Evolutionary conservation across 257 asterid species (phyloP).

Genomic region (Paraleonurus japonicus): DNA sequence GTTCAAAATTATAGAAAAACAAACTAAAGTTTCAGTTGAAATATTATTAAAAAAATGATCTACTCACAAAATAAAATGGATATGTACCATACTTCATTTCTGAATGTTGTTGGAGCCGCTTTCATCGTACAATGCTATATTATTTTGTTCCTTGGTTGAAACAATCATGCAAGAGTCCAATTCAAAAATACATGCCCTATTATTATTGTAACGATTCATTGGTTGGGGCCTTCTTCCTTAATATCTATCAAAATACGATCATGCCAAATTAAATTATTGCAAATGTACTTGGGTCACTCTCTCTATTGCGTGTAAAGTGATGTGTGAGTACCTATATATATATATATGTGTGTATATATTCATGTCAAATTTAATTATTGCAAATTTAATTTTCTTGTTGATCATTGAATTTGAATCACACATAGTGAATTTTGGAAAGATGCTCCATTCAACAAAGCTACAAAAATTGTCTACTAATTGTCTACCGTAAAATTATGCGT

Average conservation of each 20-base stretch:
- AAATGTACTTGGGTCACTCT: not conserved
- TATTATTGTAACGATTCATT: not conserved
- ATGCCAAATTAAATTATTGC: not conserved
- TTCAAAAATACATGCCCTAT: not conserved
- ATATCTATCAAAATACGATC: not conserved
- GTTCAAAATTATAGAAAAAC: too few species aligned
- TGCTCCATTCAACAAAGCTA: not conserved
- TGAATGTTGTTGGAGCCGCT: too few species aligned
- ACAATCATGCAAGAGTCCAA: not conserved
- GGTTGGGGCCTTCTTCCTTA: not conserved
- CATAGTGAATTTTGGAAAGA: not conserved
- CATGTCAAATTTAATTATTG: not conserved
- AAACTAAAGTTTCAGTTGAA: too few species aligned
- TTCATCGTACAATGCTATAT: too few species aligned
- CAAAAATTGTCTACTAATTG: not conserved
- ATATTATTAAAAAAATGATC: too few species aligned
- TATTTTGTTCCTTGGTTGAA: not conserved
- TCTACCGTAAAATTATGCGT: not conserved
- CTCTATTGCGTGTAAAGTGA: not conserved
- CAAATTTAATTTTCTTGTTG: not conserved
- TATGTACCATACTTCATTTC: too few species aligned
- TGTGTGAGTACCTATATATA: too few species aligned
- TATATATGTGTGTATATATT: too few species aligned
- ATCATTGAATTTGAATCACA: not conserved
- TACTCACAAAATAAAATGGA: too few species aligned